phyloP scores from a whole-genome alignment of 345 rosid genomes.

The Bruguiera sexangula region DNA sequence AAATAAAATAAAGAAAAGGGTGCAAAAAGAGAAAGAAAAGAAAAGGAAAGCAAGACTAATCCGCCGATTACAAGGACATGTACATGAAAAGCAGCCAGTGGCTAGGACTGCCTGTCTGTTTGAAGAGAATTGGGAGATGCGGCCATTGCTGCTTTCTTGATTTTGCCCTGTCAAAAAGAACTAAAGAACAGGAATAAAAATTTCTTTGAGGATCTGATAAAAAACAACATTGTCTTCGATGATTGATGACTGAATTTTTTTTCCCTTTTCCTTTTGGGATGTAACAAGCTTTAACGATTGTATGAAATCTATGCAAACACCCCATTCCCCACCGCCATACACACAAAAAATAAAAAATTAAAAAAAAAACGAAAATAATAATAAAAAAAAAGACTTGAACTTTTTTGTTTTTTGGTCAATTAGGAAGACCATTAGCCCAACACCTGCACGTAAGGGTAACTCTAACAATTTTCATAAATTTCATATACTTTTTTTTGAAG shows the following conservation, averaged over 20 bases:
- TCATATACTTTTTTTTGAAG: no score
- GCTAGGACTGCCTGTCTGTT: slow-evolving; percentile 49
- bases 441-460: no score
- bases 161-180: no score
- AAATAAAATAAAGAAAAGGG: slow-evolving; percentile 1
- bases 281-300: slow-evolving; percentile 13
- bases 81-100: slow-evolving; percentile 19
- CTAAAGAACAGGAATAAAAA: slow-evolving; percentile 28
- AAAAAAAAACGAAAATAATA: no score
- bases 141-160: no score
- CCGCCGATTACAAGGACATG: slow-evolving; percentile 32
- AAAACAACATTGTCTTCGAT: slow-evolving; percentile 7
- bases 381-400: no score
- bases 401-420: no score
- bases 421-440: no score
- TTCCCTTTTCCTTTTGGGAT: not conserved
- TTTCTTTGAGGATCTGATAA: slow-evolving; percentile 23
- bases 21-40: slow-evolving; percentile 18
- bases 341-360: no score
- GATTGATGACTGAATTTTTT: slow-evolving; percentile 10
- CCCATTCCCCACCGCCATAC: no score
- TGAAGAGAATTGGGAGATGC: slow-evolving; percentile 40
- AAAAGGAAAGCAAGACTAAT: slow-evolving; percentile 18
- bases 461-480: no score
- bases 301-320: slow-evolving; percentile 28